Conservation (phyloP, 2,329 filamentous ascomycete genomes). For the Verticillium tricorpus region DNA sequence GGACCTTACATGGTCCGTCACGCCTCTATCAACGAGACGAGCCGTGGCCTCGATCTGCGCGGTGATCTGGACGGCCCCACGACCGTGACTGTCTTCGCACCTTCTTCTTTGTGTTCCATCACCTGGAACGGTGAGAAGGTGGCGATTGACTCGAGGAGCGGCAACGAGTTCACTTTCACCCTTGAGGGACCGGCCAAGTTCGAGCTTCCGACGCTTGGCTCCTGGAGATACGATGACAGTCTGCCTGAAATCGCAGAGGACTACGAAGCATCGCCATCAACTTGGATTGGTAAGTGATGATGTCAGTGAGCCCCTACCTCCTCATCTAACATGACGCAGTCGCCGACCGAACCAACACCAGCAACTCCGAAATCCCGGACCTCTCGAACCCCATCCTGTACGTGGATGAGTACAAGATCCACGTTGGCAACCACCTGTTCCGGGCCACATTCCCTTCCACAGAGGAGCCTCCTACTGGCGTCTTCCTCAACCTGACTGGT, state of each 20-base stretch:
- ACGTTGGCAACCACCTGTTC: constrained; percentile 50
- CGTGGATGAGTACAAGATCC: constrained; percentile 52
- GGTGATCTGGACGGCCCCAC: constrained; percentile 40
- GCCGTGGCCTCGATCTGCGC: constrained; percentile 31
- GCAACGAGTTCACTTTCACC: constrained; percentile 21
- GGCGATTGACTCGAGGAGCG: constrained; percentile 18
- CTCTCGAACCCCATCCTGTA: constrained; percentile 50
- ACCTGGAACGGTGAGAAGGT: constrained; percentile 46
- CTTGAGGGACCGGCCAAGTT: constrained; percentile 22
- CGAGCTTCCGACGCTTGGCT: constrained; percentile 32
- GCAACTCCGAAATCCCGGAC: constrained; percentile 41
- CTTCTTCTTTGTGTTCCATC: constrained; percentile 36
- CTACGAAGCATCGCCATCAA: constrained; percentile 36
- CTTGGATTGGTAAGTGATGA: constrained; percentile 34
- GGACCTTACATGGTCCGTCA: constrained; percentile 49
- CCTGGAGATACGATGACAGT: constrained; percentile 43
- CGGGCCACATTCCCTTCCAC: constrained; percentile 43
- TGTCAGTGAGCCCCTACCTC: not conserved
- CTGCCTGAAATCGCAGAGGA: constrained; percentile 39
- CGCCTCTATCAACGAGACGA: constrained; percentile 27
- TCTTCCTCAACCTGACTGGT: constrained; percentile 47
- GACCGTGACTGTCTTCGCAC: constrained; percentile 41
- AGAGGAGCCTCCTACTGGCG: constrained; percentile 30
- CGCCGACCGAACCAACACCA: constrained; percentile 44
- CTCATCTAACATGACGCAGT: constrained; percentile 17